A percentile compares a stretch with the other conserved stretches of the same genome.
These are phyloP conservation scores for Tuber microsphaerosporum DNA, from an alignment of 495 filamentous ascomycete genomes.

Conservation along the genomic window DNA sequence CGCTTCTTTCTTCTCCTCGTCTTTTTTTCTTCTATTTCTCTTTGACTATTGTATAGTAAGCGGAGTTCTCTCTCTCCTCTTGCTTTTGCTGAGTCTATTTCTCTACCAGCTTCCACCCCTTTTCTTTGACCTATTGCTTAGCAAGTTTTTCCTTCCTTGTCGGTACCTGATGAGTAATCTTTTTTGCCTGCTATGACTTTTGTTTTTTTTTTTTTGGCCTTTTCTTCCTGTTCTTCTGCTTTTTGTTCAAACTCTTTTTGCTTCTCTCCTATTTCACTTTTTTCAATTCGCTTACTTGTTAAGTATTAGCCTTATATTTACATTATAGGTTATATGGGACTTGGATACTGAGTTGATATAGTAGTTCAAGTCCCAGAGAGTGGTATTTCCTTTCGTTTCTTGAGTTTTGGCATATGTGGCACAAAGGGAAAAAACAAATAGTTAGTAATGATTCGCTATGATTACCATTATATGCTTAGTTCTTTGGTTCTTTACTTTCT, in stretches of 20 bases:
- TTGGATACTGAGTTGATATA: background rate
- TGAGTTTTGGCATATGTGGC: background rate
- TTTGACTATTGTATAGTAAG: too few species aligned
- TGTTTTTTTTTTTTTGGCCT: background rate
- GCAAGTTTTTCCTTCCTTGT: too few species aligned
- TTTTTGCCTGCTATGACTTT: too few species aligned
- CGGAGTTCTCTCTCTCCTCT: too few species aligned
- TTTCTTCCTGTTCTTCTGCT: background rate
- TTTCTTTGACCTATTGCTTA: too few species aligned
- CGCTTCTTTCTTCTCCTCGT: background rate
- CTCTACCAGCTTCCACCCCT: too few species aligned
- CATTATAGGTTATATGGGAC: background rate
- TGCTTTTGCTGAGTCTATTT: too few species aligned
- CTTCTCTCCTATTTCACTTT: background rate
- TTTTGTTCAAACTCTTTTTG: background rate
- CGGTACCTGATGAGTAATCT: too few species aligned
- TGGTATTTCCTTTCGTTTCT: background rate
- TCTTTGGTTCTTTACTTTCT: background rate
- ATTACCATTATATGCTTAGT: background rate
- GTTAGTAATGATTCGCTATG: background rate
- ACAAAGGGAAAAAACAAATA: background rate
- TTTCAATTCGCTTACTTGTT: background rate
- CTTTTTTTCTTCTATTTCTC: background rate
- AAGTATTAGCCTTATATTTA: background rate
- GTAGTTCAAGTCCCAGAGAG: background rate